Evolutionary conservation across 108 stramenopile genomes (phyloP).

Genomic region (Parietichytrium sp.): DNA sequence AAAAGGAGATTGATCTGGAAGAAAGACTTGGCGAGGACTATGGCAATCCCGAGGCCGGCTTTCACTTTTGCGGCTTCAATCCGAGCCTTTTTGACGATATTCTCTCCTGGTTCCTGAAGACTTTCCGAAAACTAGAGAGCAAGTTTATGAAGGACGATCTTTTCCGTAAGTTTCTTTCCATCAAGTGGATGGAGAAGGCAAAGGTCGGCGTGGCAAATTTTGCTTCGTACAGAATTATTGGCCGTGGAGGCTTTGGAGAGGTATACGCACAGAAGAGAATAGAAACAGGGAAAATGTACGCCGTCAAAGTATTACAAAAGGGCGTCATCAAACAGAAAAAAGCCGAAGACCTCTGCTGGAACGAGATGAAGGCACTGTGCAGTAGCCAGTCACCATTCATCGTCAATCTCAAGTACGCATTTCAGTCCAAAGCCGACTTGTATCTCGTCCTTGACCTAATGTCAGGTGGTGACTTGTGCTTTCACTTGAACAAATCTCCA

Average conservation of each 20-base stretch:
- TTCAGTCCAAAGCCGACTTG: not conserved
- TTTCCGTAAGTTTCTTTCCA: not conserved
- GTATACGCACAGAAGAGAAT: not conserved
- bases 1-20: too few relatives aligned
- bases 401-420: not conserved
- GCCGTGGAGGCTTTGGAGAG: constrained; percentile 12
- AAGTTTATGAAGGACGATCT: too few relatives aligned
- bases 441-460: not conserved
- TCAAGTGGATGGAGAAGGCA: not conserved
- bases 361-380: constrained; percentile 31
- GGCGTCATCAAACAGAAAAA: constrained; percentile 68
- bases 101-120: too few relatives aligned
- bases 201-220: not conserved
- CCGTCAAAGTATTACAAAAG: not conserved
- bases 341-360: not conserved
- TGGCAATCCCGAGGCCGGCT: too few relatives aligned
- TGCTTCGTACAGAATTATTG: not conserved
- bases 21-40: too few relatives aligned
- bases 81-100: too few relatives aligned
- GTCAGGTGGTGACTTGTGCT: not conserved
- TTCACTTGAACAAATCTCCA: not conserved
- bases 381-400: not conserved
- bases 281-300: constrained; percentile 51
- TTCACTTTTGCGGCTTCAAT: too few relatives aligned
- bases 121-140: too few relatives aligned